Conservation (phyloP, 805 yeast species). For the Wickerhamiella lipophila region DNA sequence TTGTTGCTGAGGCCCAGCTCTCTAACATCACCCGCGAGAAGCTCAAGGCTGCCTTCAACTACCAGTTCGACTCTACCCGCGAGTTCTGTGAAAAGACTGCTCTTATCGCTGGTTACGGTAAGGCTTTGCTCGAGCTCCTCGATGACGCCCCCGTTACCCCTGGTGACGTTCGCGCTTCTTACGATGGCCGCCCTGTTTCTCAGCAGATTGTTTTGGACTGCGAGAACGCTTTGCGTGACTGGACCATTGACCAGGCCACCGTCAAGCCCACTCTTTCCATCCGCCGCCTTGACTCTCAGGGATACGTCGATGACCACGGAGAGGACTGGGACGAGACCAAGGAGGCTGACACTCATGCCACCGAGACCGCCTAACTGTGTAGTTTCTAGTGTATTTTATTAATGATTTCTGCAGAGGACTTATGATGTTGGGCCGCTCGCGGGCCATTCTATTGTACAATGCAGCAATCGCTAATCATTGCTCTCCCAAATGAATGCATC, state of each 20-base stretch:
- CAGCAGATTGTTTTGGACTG: constrained; percentile 96
- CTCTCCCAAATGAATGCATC: no score
- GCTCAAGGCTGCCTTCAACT: constrained; percentile 91
- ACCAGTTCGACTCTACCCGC: constrained; percentile 90
- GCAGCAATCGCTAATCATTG: no score
- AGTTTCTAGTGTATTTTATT: constrained; percentile 5
- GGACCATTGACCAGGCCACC: constrained; percentile 94
- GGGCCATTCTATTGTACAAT: no score
- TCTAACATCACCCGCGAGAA: constrained; percentile 97
- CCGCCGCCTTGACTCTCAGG: constrained; percentile 46
- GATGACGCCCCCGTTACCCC: constrained; percentile 98
- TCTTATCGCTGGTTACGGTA: constrained; percentile 96
- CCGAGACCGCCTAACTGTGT: constrained; percentile 15
- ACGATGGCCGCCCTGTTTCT: constrained; percentile 96
- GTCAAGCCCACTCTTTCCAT: constrained; percentile 87
- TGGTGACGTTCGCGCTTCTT: constrained; percentile 96
- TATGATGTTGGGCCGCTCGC: no score
- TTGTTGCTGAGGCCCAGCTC: constrained; percentile 97
- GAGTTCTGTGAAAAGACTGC: constrained; percentile 95
- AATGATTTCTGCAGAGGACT: no score
- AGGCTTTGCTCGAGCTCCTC: constrained; percentile 86
- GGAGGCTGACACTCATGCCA: constrained; percentile 27
- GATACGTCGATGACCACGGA: constrained; percentile 29
- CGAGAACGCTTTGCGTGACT: constrained; percentile 85
- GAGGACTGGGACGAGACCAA: constrained; percentile 30